Base-by-base conservation (phyloP, 108 stramenopile genomes). In the Pseudonitzschia pungens region DNA sequence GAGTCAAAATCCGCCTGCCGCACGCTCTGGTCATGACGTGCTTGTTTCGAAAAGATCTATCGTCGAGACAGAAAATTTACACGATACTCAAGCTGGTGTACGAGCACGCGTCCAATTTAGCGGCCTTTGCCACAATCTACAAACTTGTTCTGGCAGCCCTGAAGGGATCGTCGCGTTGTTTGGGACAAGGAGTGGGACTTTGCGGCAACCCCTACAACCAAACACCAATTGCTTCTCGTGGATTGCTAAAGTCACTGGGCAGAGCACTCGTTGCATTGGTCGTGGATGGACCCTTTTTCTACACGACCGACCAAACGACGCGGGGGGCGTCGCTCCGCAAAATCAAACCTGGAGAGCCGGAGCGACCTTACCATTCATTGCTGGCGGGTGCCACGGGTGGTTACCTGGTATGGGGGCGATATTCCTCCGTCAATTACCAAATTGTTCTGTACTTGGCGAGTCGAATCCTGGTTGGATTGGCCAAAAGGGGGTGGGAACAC, bases 1-100 rank as follows among this genome's bases (percentile, higher is more conserved):
- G 93, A 31, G 58, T 92, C 71, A 94, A 94, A 80, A 88, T 94
- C 28, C 86, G 93, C 18, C 43, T 92, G 15, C 93, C 93, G 5
- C 93, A 94, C 65, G 87, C 93, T 0, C 31, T 90, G 43, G 84
- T 94, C 18, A 94, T 92, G 93, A 92, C 88, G 18, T 87, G 82
- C 33, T 69, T 92, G 42, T 92, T 92, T 77, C 85, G 85, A 26
- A 59, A 76, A n/a, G 70, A 89, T 45, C 59, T 86, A 64, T 75
- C 87, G 2, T 60, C 81, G 8, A 72, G 36, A n/a, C 55, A 87
- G 41, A 94, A 94, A 56, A 21, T 89, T 4, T 51, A 69, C 33
- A 70, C 70, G 20, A 73, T 92, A 50, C 53, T 82, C 10, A 78
- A 85, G 62, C 71, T 90, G 27, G 83, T 84, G 54, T 76, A 65